Evolutionary conservation across 768 basidiomycete species (phyloP), one percentile per base, ranked within the genome.

Genomic region (Kwoniella newhampshirensis): DNA sequence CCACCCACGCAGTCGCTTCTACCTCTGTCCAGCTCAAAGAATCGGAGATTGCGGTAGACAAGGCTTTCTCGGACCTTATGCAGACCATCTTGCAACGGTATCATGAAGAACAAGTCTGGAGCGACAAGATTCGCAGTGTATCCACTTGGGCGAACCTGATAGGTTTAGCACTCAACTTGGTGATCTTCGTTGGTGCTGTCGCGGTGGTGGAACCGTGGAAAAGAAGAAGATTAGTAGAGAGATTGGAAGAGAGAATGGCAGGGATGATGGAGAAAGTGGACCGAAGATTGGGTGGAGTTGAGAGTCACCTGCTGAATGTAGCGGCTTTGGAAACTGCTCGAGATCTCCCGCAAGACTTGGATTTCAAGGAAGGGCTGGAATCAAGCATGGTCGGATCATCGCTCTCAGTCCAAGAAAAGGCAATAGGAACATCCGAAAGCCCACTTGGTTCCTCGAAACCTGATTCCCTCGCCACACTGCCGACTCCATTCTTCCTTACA

Each of bases 71-170:
- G 68, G 87, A 85, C 71, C 82, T 97, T 63, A 89, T 94, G 87
- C 85, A 85, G 54, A 81, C 83, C 9, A 98, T 98, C 68, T 82
- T 99, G 57, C 70, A 77, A 42, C 68, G 94, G 36, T 98, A 98
- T 76, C 94, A 98, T 78, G 94, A 97, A 78, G 96, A 99, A 74
- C 96, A 99, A 75, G 85, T 97, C 2, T 99, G 96, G 96, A 91
- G 89, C 51, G 94, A 99, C 80, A 99, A 99, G 68, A 96, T 99
- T 58, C 85, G 96, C 32, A 91, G 89, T 66, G 87, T 88, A 25
- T 91, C 89, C 60, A 97, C 96, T 4, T 97, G 97, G 74, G 93
- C 91, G 2, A 87, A 87, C 37, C 79, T 97, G 57, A 86, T 85
- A 4, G 93, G 85, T 51, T 81, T 97, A 21, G 86, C 85, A 12